Evolutionary conservation across 257 asterid genomes (phyloP), one percentile per base, ranked within the genome.

Genomic region (Paraleonurus japonicus): DNA sequence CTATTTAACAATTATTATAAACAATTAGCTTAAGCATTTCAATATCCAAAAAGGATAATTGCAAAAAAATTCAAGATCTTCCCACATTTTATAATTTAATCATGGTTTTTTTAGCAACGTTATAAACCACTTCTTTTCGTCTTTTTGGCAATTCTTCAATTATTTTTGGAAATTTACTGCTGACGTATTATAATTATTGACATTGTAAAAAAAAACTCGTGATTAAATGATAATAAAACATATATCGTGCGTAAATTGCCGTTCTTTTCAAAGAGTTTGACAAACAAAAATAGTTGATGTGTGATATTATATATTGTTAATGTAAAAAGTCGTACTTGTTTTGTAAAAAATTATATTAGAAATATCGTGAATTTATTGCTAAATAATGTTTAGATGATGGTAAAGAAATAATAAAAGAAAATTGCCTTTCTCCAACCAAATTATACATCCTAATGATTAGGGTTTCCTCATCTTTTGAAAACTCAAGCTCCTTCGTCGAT

Each of bases 361-460:
- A 55, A 16, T 45, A 45, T 45, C 19, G 20, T 45, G 19, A 15
- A 45, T 45, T 45, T 45, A 45, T 13, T 15, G 3, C 20, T n/a
- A 45, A 45, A 15, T 45, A 45, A 15, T 45, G 7, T 45, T 13
- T 7, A 51, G 20, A 12, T 12, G 8, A 5, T 26, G 1, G 15
- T 23, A n/a, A 37, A n/a, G 6, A 20, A 26, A 16, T 2, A 4
- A 10, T 4, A 19, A 19, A 47, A 20, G n/a, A 9, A 3, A 55
- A 27, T 43, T 73, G 66, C 87, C 81, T 83, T 64, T 78, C 83
- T 65, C 87, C 85, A 73, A 83, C 75, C 72, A 83, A 83, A 61
- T 69, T 80, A 53, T 78, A 61, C 87, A 83, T 80, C 78, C 81
- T 83, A 19, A 70, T n/a, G 67, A 83, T 80, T 83, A 83, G 87